Base-by-base conservation (phyloP, 345 rosid genomes). In the Firmiana major region DNA sequence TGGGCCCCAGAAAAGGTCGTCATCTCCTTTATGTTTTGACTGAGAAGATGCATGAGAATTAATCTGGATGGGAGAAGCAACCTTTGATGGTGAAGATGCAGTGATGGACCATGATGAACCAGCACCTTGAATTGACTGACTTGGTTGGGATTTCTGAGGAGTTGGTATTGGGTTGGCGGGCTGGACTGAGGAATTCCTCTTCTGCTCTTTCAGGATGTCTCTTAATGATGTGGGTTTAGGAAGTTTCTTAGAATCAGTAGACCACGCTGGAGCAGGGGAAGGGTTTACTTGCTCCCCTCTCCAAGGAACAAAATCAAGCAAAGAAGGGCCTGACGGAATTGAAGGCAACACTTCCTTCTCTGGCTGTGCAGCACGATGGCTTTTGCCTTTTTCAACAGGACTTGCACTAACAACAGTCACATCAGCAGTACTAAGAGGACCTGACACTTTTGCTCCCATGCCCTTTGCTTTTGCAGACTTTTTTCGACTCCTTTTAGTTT, bases 1-100 rank as follows among this genome's bases (percentile, higher is more conserved):
- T 15, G 99, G 97, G 51, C 99, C 99, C 97, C 98, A 96, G 82
- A 96, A 96, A 43, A 96, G 88, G 81, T 96, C 97, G 71, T 92
- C 99, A 67, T 96, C 97, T 71, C 80, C 97, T 81, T 85, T 89
- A 71, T 83, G 46, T 79, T 90, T 96, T 55, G 87, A 85, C 78
- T 88, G 93, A 68, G 85, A 75, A 79, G 90, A 79, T 79, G 90
- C 48, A 45, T 79, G 88, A n/a, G 92, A 89, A 76, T 86, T 88
- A 11, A 73, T 84, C 84, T 82, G 92, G 71, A 80, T 21, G 15
- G 93, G 86, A 83, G 97, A 79, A 75, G 89, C 88, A 74, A 80
- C 87, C 87, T 91, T 92, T 0, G 87, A 82, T 2, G 92, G 88
- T 78, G 92, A 90, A 75, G 94, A 79, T 66, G 83, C 82, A 31